These are phyloP conservation scores for Clonostachys solani DNA, from an alignment of 2,329 filamentous ascomycete species.

Conservation along the genomic window DNA sequence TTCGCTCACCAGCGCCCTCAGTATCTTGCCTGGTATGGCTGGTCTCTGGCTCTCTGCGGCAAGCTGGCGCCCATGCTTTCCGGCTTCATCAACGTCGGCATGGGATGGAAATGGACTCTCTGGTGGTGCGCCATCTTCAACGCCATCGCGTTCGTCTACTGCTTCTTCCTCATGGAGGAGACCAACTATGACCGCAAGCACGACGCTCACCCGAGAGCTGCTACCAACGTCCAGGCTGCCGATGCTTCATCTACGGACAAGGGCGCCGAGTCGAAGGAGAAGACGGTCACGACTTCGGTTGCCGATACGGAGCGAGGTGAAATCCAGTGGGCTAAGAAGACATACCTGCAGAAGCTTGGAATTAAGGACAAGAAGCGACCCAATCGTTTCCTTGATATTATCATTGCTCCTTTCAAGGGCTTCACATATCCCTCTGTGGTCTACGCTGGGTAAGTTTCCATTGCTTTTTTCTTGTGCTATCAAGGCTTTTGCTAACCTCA, in stretches of 20 bases:
- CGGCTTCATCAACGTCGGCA: slow-evolving; percentile 22
- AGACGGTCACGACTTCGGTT: neutral
- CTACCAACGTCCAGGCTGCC: neutral
- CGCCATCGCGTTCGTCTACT: slow-evolving; percentile 17
- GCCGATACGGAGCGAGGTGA: slow-evolving; percentile 18
- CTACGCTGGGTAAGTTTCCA: slow-evolving; percentile 25
- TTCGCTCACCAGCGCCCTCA: slow-evolving; percentile 19
- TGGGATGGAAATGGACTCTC: slow-evolving; percentile 23
- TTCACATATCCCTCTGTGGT: slow-evolving; percentile 22
- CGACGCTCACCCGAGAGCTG: neutral
- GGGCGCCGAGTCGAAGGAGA: neutral
- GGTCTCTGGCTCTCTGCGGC: slow-evolving; percentile 15
- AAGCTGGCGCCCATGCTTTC: slow-evolving; percentile 24
- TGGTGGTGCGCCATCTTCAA: slow-evolving; percentile 22
- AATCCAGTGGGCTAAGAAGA: slow-evolving; percentile 24
- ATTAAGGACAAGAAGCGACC: slow-evolving; percentile 25
- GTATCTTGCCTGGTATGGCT: slow-evolving; percentile 19
- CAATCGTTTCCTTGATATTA: slow-evolving; percentile 28
- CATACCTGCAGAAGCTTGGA: slow-evolving; percentile 23
- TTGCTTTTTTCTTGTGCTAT: neutral
- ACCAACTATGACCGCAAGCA: slow-evolving; percentile 34
- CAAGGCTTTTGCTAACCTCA: no score
- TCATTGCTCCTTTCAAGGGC: slow-evolving; percentile 20
- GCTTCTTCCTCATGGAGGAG: slow-evolving; percentile 51
- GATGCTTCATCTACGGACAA: neutral